phyloP scores from a whole-genome alignment of 1,284 basidiomycete genomes.

The Sporisorium reilianum region DNA sequence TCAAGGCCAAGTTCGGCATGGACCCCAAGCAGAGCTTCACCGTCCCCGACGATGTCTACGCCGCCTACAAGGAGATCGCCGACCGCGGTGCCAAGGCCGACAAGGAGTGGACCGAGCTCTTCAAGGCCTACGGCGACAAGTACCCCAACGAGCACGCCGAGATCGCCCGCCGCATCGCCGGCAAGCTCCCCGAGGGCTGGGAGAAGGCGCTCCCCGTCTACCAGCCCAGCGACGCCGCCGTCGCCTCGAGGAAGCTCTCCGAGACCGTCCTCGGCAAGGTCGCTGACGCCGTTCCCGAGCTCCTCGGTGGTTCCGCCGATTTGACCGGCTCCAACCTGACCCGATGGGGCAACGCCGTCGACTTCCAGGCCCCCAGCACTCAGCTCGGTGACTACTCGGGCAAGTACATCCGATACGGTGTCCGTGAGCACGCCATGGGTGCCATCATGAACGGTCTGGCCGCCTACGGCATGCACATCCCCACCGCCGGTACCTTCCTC shows the following conservation, averaged over 20 bases:
- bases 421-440: conserved; percentile 96
- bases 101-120: conserved; percentile 80
- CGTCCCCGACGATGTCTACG: conserved; percentile 81
- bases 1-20: conserved; percentile 89
- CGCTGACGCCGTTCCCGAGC: conserved; percentile 81
- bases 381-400: conserved; percentile 87
- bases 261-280: conserved; percentile 87
- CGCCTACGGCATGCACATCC: conserved; percentile 89
- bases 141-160: conserved; percentile 88
- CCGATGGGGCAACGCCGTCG: conserved; percentile 80
- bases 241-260: conserved; percentile 91
- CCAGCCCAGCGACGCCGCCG: conserved; percentile 82
- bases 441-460: conserved; percentile 90
- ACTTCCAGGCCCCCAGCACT: conserved; percentile 87
- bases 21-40: conserved; percentile 83
- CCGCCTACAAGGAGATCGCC: conserved; percentile 77
- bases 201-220: conserved; percentile 86
- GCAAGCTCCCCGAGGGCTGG: conserved; percentile 86
- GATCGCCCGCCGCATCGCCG: conserved; percentile 84
- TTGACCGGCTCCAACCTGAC: conserved; percentile 92
- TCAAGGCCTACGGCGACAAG: conserved; percentile 80
- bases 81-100: conserved; percentile 81
- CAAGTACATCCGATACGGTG: conserved; percentile 94
- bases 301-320: conserved; percentile 86
- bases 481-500: conserved; percentile 72